Conservation (phyloP, 176 grass and related monocot genomes). For the Paspalum vaginatum region DNA sequence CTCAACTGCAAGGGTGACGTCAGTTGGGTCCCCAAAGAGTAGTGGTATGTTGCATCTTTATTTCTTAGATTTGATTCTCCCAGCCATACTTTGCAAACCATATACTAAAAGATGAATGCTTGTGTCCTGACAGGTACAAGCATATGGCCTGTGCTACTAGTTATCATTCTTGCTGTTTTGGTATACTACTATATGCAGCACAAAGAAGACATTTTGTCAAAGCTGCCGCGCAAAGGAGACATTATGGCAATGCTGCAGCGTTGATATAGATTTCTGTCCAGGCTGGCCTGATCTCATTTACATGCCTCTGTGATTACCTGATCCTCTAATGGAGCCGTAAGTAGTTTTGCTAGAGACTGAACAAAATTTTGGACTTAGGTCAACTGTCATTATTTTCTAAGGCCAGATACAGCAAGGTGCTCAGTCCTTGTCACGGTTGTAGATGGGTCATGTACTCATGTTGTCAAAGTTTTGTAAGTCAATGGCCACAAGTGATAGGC, state of each 20-base stretch:
- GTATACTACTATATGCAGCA: slow-evolving; percentile 70
- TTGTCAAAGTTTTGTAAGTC: slow-evolving; percentile 37
- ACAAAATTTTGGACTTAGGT: slow-evolving; percentile 24
- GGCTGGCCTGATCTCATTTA: slow-evolving; percentile 1
- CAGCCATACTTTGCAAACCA: slow-evolving; percentile 4
- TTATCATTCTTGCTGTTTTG: slow-evolving; percentile 68
- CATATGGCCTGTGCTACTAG: slow-evolving; percentile 57
- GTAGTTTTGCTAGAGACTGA: not conserved
- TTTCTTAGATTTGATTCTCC: slow-evolving; percentile 18
- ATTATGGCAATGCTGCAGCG: slow-evolving; percentile 35
- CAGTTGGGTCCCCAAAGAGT: slow-evolving; percentile 51
- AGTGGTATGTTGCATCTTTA: slow-evolving; percentile 47
- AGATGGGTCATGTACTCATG: slow-evolving; percentile 19
- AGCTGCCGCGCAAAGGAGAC: slow-evolving; percentile 45
- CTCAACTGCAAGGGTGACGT: slow-evolving; percentile 84
- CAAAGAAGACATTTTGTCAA: slow-evolving; percentile 47
- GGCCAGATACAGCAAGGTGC: not conserved
- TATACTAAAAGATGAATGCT: slow-evolving; percentile 27
- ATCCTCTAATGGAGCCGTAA: slow-evolving; percentile 22
- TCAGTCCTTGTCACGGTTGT: slow-evolving; percentile 15
- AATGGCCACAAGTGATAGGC: not conserved
- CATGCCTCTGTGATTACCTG: slow-evolving; percentile 24
- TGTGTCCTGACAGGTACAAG: slow-evolving; percentile 65
- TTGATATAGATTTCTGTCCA: slow-evolving; percentile 24
- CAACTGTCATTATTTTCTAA: not conserved